Base-by-base conservation (phyloP, 2,329 filamentous ascomycete genomes). In the Cercospora sp. region DNA sequence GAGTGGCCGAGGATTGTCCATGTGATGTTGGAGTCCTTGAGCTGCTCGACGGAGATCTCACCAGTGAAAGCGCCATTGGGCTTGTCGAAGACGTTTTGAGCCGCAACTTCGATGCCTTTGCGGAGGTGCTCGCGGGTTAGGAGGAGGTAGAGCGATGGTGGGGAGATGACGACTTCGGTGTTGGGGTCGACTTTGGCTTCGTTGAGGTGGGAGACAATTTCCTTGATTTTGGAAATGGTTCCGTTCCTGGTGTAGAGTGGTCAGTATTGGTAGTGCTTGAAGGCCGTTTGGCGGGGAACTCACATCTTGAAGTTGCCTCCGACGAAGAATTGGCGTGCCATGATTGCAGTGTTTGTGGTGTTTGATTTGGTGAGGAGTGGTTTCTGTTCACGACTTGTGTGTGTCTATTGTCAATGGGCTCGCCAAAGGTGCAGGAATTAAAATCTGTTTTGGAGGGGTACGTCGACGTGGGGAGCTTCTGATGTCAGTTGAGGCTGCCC, bases 31-130 rank as follows among this genome's bases (percentile, higher is more conserved):
- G 86, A 89, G 83, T 98, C 95, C 83, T 91, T 90, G 77, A 99
- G 89, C 85, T 98, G 95, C 70, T 90, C 85, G 72, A 94, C 94
- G 73, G 91, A 94, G 84, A 97, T 95, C 85, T 99, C 95, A 78
- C 95, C 95, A 39, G 95, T 99, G 87, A 91, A 98, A 76, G 95
- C 95, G 76, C 95, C 95, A 82, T 95, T 93, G 80, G 93, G 93
- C 73, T 77, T 75, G 75, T 98, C 92, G 83, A 89, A 98, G 82
- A 98, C 93, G 83, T 99, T 99, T 85, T 99, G 95, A 67, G 95
- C 90, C 67, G 94, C 91, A 72, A 99, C 91, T 78, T 92, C 91
- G 79, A 99, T 86, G 73, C 89, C 89, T 75, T 87, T 79, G 80
- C 90, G 88, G 77, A 94, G 87, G 78, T 89, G 86, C 80, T 95